These are phyloP conservation scores for Daldinia decipiens DNA, from an alignment of 495 filamentous ascomycete genomes.

Conservation along the genomic window DNA sequence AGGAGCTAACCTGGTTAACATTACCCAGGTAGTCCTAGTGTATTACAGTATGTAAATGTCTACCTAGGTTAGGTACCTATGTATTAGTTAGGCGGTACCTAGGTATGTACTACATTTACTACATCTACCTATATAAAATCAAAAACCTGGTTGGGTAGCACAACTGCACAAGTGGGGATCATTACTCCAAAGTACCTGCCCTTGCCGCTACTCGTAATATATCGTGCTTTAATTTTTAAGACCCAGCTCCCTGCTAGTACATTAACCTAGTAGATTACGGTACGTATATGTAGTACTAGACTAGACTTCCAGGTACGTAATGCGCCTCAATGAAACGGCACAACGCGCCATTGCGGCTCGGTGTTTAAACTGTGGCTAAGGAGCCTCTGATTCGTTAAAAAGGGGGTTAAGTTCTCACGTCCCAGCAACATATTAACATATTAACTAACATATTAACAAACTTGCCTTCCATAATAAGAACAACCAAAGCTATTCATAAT, in stretches of 20 bases:
- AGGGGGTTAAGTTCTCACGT: conserved; percentile 32
- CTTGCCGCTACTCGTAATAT: background rate
- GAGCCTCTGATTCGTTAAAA: conserved; percentile 25
- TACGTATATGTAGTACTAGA: conserved; percentile 2
- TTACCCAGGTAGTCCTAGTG: conserved; percentile 7
- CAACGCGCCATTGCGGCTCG: conserved; percentile 36
- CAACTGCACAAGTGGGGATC: no score
- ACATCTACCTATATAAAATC: no score
- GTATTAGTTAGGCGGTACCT: no score
- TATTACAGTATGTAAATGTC: background rate
- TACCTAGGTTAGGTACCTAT: no score
- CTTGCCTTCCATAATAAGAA: background rate
- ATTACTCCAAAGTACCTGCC: no score
- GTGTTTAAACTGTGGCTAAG: conserved; percentile 25
- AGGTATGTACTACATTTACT: no score
- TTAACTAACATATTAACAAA: no score
- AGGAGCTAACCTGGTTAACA: background rate
- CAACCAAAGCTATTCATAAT: conserved; percentile 7
- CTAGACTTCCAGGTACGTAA: conserved; percentile 20
- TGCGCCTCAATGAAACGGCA: conserved; percentile 43
- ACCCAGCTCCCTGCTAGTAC: background rate
- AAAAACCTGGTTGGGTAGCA: no score
- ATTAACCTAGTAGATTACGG: background rate
- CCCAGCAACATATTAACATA: conserved; percentile 7
- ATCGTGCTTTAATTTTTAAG: background rate